Conservation (phyloP, 1,139 yeast genomes). For the Arxiozyma telluris region DNA sequence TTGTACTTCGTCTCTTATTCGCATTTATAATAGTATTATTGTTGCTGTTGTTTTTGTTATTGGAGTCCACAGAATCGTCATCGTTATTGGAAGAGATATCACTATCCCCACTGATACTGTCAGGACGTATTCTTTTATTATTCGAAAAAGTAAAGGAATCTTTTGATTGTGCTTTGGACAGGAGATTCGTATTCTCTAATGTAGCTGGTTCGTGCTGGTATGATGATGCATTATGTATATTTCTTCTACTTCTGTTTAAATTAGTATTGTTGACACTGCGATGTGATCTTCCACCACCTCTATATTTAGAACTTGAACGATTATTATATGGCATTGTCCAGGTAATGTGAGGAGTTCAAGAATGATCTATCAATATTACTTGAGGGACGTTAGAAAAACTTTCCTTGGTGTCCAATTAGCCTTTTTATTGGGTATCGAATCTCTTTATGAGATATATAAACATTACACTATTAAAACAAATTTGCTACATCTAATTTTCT, state of each 20-base stretch:
- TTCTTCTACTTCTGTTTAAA: not conserved
- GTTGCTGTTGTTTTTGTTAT: not conserved
- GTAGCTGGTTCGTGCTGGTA: not conserved
- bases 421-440: no score
- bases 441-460: not conserved
- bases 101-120: not conserved
- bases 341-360: not conserved
- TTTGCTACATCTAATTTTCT: not conserved
- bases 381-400: not conserved
- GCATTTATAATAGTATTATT: not conserved
- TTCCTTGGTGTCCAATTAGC: not conserved
- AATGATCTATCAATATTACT: not conserved
- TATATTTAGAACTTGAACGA: not conserved
- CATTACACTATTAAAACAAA: not conserved
- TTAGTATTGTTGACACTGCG: not conserved
- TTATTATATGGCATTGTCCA: not conserved
- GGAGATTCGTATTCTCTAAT: conserved; percentile 1
- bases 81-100: not conserved
- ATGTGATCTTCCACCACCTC: not conserved
- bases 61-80: not conserved
- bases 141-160: not conserved
- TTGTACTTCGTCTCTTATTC: not conserved
- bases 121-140: not conserved
- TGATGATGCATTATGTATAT: not conserved
- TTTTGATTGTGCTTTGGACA: not conserved